A percentile compares a stretch with the other conserved stretches of the same genome.
phyloP scores from a whole-genome alignment of 2,329 filamentous ascomycete species.

The Magnaporthiopsis rhizophila region DNA sequence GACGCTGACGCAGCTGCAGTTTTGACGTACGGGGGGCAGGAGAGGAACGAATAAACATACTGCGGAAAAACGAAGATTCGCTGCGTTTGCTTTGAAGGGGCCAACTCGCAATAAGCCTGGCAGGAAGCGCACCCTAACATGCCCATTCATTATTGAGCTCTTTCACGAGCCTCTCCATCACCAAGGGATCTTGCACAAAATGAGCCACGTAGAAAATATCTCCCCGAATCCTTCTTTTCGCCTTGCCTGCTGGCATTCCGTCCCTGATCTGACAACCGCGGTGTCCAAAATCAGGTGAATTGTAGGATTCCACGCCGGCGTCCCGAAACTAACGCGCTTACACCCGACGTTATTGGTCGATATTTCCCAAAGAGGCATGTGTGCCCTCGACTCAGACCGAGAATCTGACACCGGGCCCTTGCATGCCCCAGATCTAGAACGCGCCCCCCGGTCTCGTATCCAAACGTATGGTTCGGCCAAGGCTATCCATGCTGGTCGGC shows the following conservation, averaged over 20 bases:
- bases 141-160: too few species aligned
- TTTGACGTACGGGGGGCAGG: too few species aligned
- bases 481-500: not conserved
- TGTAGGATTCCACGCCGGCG: not conserved
- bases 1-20: too few species aligned
- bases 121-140: too few species aligned
- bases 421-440: not conserved
- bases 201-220: not conserved
- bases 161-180: too few species aligned
- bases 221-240: not conserved
- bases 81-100: too few species aligned
- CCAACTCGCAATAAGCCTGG: too few species aligned
- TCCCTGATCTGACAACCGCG: not conserved
- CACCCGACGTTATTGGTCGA: not conserved
- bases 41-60: too few species aligned
- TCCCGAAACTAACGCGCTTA: not conserved
- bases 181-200: not conserved
- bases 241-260: not conserved
- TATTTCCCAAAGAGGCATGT: not conserved
- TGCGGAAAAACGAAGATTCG: too few species aligned
- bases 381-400: not conserved
- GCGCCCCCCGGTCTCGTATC: not conserved
- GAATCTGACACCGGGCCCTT: not conserved
- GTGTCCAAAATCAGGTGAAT: not conserved
- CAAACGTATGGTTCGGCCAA: not conserved